Conservation (phyloP, 2,329 filamentous ascomycete species). For the Colletotrichum viniferum region DNA sequence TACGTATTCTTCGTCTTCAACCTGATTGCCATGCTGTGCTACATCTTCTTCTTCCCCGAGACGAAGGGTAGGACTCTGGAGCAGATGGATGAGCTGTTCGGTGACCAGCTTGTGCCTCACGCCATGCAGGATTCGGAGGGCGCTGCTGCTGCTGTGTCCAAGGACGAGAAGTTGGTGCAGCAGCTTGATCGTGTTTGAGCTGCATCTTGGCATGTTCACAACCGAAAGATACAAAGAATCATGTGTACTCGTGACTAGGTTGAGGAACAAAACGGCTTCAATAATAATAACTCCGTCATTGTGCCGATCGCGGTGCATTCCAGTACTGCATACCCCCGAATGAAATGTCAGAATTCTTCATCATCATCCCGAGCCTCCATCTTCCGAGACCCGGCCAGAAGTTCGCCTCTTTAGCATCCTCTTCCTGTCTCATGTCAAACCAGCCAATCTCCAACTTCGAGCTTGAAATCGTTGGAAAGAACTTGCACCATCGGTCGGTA, state of each 20-base stretch:
- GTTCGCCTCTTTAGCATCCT: conserved; percentile 35
- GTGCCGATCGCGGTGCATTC: conserved; percentile 17
- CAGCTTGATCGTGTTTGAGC: not conserved
- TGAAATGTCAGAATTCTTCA: conserved; percentile 36
- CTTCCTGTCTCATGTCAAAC: conserved; percentile 50
- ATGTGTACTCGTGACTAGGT: not conserved
- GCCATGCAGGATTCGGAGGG: conserved; percentile 14
- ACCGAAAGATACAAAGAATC: not conserved
- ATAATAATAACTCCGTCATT: not conserved
- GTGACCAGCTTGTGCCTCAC: conserved; percentile 22
- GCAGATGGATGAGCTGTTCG: conserved; percentile 41
- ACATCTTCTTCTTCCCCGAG: conserved; percentile 34
- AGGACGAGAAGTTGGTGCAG: conserved; percentile 12
- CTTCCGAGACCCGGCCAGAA: conserved; percentile 51
- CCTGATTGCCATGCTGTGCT: conserved; percentile 26
- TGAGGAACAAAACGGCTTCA: not conserved
- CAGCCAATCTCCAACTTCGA: conserved; percentile 41
- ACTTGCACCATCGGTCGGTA: conserved; percentile 48
- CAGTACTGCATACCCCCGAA: conserved; percentile 26
- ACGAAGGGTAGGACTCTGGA: conserved; percentile 35
- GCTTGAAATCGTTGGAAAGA: conserved; percentile 33
- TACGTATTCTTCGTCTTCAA: conserved; percentile 32
- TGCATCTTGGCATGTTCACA: not conserved
- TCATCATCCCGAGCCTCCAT: conserved; percentile 46
- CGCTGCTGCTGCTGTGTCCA: conserved; percentile 1